Evolutionary conservation across 192 early-diverging fungal genomes (phyloP), one percentile per base, ranked within the genome.

Genomic region (Thamnidium elegans): DNA sequence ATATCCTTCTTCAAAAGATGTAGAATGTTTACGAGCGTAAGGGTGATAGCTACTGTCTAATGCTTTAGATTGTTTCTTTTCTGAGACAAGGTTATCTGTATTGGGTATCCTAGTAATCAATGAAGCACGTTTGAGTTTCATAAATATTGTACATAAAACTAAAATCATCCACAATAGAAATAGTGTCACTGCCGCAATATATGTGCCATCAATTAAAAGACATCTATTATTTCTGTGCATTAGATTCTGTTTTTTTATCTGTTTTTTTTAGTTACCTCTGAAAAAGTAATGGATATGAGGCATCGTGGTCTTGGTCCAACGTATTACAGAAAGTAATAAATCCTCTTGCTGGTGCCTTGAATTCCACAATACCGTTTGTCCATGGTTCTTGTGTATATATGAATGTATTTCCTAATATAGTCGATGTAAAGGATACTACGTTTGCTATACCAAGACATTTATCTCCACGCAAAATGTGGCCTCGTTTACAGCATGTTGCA

Each of bases 401-500:
- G 13, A 23, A 47, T 32, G 59, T 62, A 14, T 17, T 32, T 10
- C 20, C 44, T 32, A 62, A 8, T 13, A 62, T 50, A 7, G 42
- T 50, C 3, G 15, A 11, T 6, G 44, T 1, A 5, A 62, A 17
- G 30, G 26, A 20, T 7, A 62, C 26, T 15, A 17, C 6, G 21
- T 62, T 62, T 1, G 21, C 45, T 23, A 62, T 30, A 17, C 59
- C 47, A 26, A 62, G 59, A 2, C 15, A 44, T 48, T 43, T 62
- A 32, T 62, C 59, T 19, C 59, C 59, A 26, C 59, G 44, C 19
- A 62, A 62, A 20, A 62, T 62, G 11, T 62, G 44, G 0, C 21
- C 59, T 50, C 59, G n/a, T 47, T 43, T 43, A 32, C 59, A 62
- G 26, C 59, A 62, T 30, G 20, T 44, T 4, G 59, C 59, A 30